Conservation (phyloP, 495 filamentous ascomycete species). For the Talaromyces thailandensis region DNA sequence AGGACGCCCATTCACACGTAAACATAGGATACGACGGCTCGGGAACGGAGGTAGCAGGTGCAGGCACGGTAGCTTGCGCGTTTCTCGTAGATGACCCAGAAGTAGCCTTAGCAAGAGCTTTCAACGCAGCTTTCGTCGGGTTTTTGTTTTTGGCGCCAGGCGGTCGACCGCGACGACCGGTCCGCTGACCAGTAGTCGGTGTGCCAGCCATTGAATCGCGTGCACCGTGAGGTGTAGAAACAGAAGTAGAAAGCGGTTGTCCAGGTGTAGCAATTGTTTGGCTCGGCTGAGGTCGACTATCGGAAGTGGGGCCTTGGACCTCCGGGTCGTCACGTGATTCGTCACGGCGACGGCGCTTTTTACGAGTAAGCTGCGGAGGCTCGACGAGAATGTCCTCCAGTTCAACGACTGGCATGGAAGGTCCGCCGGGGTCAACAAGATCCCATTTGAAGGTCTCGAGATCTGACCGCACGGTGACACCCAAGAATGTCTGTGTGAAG, state of each 20-base stretch:
- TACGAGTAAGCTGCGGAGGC: slow-evolving; percentile 3
- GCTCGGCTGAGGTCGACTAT: background rate
- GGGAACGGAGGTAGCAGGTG: slow-evolving; percentile 1
- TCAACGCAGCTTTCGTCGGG: slow-evolving; percentile 7
- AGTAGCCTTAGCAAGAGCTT: background rate
- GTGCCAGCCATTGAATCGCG: background rate
- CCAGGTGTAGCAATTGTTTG: background rate
- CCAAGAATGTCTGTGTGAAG: slow-evolving; percentile 30
- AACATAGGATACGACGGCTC: slow-evolving; percentile 34
- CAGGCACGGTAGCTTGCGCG: background rate
- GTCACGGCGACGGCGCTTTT: background rate
- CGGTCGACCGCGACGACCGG: slow-evolving; percentile 9
- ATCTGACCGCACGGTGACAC: slow-evolving; percentile 39
- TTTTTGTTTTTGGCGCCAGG: slow-evolving; percentile 13
- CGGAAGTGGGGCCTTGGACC: background rate
- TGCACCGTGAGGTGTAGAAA: background rate
- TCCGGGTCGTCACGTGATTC: background rate
- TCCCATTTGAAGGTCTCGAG: slow-evolving; percentile 61
- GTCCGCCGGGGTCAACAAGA: slow-evolving; percentile 46
- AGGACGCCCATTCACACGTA: slow-evolving; percentile 56
- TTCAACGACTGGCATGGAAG: slow-evolving; percentile 9
- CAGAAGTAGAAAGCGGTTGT: background rate
- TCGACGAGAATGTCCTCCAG: slow-evolving; percentile 9
- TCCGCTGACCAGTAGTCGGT: background rate
- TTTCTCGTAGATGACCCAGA: background rate